Evolutionary conservation across 305 asterid species (phyloP).

Genomic region (Caryopteris hybrid): DNA sequence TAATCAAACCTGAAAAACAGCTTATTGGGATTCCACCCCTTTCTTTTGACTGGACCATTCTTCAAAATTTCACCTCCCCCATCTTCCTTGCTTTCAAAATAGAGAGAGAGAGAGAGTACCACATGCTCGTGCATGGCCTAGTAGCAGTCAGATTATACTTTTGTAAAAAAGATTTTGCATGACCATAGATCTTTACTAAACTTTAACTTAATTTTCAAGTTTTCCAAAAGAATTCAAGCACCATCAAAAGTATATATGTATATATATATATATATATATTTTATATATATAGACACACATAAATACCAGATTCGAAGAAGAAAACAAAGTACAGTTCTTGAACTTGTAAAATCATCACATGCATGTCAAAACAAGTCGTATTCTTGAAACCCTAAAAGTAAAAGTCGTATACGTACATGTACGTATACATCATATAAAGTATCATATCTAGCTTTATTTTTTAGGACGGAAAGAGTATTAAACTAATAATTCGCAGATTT

Average conservation of each 20-base stretch:
- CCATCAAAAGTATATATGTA: no score
- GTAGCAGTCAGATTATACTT: constrained; percentile 18
- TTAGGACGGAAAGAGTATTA: no score
- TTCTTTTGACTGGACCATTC: constrained; percentile 31
- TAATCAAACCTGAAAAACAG: neutral
- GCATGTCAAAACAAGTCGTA: constrained; percentile 8
- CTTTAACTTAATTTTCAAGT: no score
- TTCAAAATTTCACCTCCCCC: constrained; percentile 15
- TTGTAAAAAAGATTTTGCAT: constrained; percentile 17
- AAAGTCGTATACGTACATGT: neutral
- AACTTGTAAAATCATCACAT: constrained; percentile 17
- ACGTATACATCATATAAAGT: no score
- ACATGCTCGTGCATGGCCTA: constrained; percentile 21
- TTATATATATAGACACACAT: no score
- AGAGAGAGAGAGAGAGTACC: neutral
- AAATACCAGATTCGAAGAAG: neutral
- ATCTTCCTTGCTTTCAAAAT: constrained; percentile 10
- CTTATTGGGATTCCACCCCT: constrained; percentile 25
- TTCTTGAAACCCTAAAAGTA: constrained; percentile 19
- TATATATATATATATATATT: no score
- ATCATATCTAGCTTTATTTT: no score
- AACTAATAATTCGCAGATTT: no score
- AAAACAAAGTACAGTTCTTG: constrained; percentile 18
- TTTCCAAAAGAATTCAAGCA: no score
- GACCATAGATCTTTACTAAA: neutral